These are phyloP conservation scores for Ceratocystis colombiana DNA, from an alignment of 2,329 filamentous ascomycete species.

Conservation along the genomic window DNA sequence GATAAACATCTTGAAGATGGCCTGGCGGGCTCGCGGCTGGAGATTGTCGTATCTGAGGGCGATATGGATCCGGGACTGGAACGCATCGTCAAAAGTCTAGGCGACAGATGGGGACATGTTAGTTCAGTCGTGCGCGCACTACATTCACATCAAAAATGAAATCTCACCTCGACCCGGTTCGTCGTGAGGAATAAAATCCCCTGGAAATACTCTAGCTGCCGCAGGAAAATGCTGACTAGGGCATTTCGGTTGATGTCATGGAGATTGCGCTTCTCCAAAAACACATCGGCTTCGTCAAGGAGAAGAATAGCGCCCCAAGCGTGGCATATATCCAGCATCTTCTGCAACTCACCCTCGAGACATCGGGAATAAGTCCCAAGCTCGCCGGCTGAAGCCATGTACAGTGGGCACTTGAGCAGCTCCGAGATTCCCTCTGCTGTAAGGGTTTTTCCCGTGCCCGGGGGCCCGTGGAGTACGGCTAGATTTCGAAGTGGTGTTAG, in stretches of 20 bases:
- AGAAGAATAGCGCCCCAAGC: conserved; percentile 44
- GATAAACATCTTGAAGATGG: conserved; percentile 78
- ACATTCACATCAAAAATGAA: background rate
- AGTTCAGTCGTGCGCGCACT: background rate
- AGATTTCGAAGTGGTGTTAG: background rate
- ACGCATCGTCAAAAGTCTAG: conserved; percentile 78
- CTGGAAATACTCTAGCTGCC: conserved; percentile 39
- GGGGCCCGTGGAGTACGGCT: conserved; percentile 43
- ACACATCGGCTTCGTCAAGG: conserved; percentile 46
- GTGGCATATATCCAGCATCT: conserved; percentile 39
- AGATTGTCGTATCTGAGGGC: conserved; percentile 71
- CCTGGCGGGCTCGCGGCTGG: conserved; percentile 58
- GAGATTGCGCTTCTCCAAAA: conserved; percentile 40
- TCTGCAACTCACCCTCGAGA: conserved; percentile 67
- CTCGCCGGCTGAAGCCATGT: conserved; percentile 74
- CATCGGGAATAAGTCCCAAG: conserved; percentile 65
- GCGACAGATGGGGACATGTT: background rate
- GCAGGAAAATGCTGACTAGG: conserved; percentile 40
- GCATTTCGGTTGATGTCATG: conserved; percentile 41
- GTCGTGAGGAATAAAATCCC: conserved; percentile 40
- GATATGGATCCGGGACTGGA: conserved; percentile 79
- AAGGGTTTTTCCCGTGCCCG: conserved; percentile 79
- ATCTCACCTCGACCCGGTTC: conserved; percentile 29
- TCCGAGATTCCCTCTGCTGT: conserved; percentile 55
- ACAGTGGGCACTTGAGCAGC: conserved; percentile 69